Base-by-base conservation (phyloP, 495 filamentous ascomycete species). In the Aspergillus haitiensis region DNA sequence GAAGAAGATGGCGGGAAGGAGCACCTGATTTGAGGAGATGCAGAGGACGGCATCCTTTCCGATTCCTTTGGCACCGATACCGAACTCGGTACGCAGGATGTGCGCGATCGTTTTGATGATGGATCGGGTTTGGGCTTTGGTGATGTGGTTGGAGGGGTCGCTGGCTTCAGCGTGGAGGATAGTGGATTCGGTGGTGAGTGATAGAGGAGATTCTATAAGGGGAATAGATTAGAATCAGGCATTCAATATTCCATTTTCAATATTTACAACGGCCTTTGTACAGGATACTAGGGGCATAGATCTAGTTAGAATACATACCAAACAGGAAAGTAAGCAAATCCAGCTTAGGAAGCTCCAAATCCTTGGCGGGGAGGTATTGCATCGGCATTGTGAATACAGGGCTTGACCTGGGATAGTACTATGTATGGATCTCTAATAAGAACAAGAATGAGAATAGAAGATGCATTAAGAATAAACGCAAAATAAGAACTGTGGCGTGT, bases 301-400 rank as follows among this genome's bases (percentile, higher is more conserved):
- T 16, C 51, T 16, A 58, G 13, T 12, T 1, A 3, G 21, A 2
- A 11, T 21, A 55, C 18, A 12, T 59, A 60, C 63, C 63, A 33
- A 65, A 61, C 47, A 65, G 12, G n/a, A 65, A 34, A 7, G 49
- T 56, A 9, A 61, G 44, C 12, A 64, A 35, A 18, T 64, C 62
- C 3, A 64, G 56, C 9, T 58, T 34, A 5, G 62, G 62, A 12
- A 64, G 48, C 8, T 61, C 48, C 18, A 61, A 58, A 45, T 59
- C 63, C 42, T 56, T 61, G 8, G 58, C 63, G 7, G 63, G 63
- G 46, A 57, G 36, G 63, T 61, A 61, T 52, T 59, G 52, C 58
- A 61, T 15, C 57, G 34, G 16, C 53, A 47, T 16, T 9, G 51
- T 12, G 50, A 36, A n/a, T 12, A 44, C 3, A 11, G 36, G n/a